Conservation (phyloP, 345 rosid genomes). For the Crucihimalaya himalaica region DNA sequence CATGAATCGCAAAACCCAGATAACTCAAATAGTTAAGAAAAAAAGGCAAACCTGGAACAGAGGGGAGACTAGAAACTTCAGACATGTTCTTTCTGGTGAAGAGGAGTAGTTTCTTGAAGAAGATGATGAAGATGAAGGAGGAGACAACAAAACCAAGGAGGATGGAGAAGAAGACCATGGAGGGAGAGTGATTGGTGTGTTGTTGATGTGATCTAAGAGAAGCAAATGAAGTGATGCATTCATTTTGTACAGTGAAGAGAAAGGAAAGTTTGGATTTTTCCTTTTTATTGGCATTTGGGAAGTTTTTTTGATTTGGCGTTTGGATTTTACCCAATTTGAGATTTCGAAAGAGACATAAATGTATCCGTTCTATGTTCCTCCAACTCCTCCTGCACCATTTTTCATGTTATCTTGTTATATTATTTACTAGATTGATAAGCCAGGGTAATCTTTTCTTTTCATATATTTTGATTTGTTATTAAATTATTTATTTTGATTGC, state of each 20-base stretch:
- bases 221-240: background rate
- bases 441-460: too few species aligned
- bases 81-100: conserved; percentile 39
- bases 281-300: conserved; percentile 19
- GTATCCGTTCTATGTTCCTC: background rate
- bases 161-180: conserved; percentile 39
- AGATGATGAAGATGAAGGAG: conserved; percentile 44
- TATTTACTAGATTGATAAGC: too few species aligned
- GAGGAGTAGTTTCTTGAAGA: conserved; percentile 38
- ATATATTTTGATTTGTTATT: too few species aligned
- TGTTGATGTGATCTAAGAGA: background rate
- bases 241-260: conserved; percentile 9
- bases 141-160: conserved; percentile 48
- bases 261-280: conserved; percentile 26
- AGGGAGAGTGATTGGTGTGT: background rate
- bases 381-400: background rate
- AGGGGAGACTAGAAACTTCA: conserved; percentile 47
- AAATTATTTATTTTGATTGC: too few species aligned
- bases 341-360: conserved; percentile 16
- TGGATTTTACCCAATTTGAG: background rate
- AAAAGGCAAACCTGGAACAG: conserved; percentile 55
- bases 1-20: background rate
- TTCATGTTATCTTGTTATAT: background rate
- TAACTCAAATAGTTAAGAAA: background rate
- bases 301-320: background rate